Conservation (phyloP, 805 yeast species). For the Spathaspora boniae region DNA sequence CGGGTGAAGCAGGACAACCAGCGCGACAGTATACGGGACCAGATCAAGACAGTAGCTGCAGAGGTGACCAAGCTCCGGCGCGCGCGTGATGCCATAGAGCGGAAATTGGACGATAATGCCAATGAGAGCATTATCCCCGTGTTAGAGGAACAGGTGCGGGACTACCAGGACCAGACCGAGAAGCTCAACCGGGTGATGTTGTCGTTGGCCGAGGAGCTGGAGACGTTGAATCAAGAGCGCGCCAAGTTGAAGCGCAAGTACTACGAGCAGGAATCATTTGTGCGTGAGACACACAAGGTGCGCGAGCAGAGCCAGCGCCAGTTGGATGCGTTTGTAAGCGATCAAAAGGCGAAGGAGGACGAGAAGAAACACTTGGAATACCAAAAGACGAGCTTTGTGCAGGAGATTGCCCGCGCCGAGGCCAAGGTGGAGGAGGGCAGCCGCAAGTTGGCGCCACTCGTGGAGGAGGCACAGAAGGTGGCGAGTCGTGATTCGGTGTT, state of each 20-base stretch:
- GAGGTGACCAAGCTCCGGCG: not conserved
- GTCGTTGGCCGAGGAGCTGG: too few species aligned
- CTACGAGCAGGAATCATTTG: conserved; percentile 10
- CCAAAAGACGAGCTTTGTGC: conserved; percentile 6
- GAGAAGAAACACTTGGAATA: conserved; percentile 11
- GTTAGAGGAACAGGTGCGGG: too few species aligned
- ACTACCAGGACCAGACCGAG: too few species aligned
- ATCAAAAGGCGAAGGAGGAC: conserved; percentile 11
- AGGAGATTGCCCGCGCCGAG: conserved; percentile 19
- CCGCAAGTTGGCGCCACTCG: conserved; percentile 14
- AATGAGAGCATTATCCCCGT: too few species aligned
- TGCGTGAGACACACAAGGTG: too few species aligned
- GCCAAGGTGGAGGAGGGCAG: conserved; percentile 16
- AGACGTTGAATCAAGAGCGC: not conserved
- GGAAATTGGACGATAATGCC: conserved; percentile 42
- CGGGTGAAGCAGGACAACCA: conserved; percentile 1
- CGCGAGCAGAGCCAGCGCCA: too few species aligned
- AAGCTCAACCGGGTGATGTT: too few species aligned
- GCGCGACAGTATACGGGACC: conserved; percentile 9
- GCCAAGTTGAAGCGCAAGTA: conserved; percentile 1
- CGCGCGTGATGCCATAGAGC: conserved; percentile 26
- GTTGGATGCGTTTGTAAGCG: too few species aligned
- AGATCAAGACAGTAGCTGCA: not conserved
- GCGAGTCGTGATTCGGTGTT: conserved; percentile 49
- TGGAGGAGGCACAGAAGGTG: conserved; percentile 29